Percentiles rank a stretch among this genome's conserved stretches.
These are phyloP conservation scores for Tolypocladium ovalisporum DNA, from an alignment of 2,329 filamentous ascomycete genomes.

Conservation along the genomic window DNA sequence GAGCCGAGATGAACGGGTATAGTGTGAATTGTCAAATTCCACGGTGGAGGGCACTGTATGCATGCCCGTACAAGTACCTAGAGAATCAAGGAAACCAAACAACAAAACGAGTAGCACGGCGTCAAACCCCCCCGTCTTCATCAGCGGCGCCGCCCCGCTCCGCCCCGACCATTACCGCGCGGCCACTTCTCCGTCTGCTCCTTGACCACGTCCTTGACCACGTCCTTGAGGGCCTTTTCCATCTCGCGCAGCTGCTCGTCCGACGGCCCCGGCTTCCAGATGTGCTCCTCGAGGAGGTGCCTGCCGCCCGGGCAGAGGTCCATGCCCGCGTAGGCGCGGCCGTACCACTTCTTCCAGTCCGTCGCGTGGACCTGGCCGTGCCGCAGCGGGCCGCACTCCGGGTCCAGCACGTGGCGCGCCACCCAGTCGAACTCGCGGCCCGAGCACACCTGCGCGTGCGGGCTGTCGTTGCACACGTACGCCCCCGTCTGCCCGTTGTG, in stretches of 20 bases:
- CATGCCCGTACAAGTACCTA: too few species aligned
- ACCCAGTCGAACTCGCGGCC: background rate
- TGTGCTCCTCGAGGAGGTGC: background rate
- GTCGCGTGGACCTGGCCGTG: background rate
- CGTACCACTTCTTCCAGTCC: background rate
- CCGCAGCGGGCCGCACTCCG: background rate
- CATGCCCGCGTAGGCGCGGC: background rate
- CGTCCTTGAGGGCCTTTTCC: too few species aligned
- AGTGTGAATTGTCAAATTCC: background rate
- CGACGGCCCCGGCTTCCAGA: background rate
- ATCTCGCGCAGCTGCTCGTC: background rate
- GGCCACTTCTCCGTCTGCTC: too few species aligned
- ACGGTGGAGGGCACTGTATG: background rate
- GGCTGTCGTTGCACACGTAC: slow-evolving; percentile 2
- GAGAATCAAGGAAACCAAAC: too few species aligned
- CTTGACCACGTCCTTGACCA: too few species aligned
- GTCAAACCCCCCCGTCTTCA: too few species aligned
- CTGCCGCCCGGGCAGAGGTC: background rate
- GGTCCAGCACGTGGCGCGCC: background rate
- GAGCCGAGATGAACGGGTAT: background rate
- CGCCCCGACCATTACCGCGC: too few species aligned
- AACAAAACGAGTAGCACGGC: too few species aligned
- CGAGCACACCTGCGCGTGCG: background rate
- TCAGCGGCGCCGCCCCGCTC: too few species aligned
- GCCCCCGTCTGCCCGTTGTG: background rate